These are phyloP conservation scores for Saccharata proteae DNA, from an alignment of 2,329 filamentous ascomycete species.

Conservation along the genomic window DNA sequence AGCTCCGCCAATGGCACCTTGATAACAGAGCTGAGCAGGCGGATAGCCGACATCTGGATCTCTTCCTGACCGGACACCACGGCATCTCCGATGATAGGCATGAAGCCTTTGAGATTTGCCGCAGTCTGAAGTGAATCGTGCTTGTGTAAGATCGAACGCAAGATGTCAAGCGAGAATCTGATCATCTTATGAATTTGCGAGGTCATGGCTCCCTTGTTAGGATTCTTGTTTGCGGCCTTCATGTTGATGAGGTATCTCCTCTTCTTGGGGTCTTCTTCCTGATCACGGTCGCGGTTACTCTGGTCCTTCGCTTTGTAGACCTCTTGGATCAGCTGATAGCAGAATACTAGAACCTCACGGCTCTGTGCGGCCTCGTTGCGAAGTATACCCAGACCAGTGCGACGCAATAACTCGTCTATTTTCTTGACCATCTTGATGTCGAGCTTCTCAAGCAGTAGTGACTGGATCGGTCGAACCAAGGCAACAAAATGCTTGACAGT, in stretches of 20 bases:
- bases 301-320: slow-evolving; percentile 52
- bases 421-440: slow-evolving; percentile 75
- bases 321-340: slow-evolving; percentile 85
- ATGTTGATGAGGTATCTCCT: slow-evolving; percentile 68
- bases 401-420: slow-evolving; percentile 75
- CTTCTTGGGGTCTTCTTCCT: slow-evolving; percentile 30
- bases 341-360: slow-evolving; percentile 80
- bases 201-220: slow-evolving; percentile 58
- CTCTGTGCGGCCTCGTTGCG: slow-evolving; percentile 65
- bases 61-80: slow-evolving; percentile 79
- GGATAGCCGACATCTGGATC: slow-evolving; percentile 77
- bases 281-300: slow-evolving; percentile 31
- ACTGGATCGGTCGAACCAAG: slow-evolving; percentile 66
- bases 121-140: slow-evolving; percentile 69
- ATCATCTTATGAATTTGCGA: slow-evolving; percentile 80
- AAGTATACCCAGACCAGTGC: slow-evolving; percentile 71
- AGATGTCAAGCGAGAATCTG: slow-evolving; percentile 75
- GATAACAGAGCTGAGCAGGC: slow-evolving; percentile 72
- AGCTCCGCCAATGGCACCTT: slow-evolving; percentile 66
- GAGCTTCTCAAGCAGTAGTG: slow-evolving; percentile 71
- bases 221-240: slow-evolving; percentile 62
- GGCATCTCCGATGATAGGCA: slow-evolving; percentile 81
- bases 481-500: slow-evolving; percentile 62
- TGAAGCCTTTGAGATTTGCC: slow-evolving; percentile 69
- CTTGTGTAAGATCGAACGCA: slow-evolving; percentile 77